Evolutionary conservation across 1,284 basidiomycete genomes (phyloP), one percentile per base, ranked within the genome.

Genomic region (Fomitiporia mediterranea): DNA sequence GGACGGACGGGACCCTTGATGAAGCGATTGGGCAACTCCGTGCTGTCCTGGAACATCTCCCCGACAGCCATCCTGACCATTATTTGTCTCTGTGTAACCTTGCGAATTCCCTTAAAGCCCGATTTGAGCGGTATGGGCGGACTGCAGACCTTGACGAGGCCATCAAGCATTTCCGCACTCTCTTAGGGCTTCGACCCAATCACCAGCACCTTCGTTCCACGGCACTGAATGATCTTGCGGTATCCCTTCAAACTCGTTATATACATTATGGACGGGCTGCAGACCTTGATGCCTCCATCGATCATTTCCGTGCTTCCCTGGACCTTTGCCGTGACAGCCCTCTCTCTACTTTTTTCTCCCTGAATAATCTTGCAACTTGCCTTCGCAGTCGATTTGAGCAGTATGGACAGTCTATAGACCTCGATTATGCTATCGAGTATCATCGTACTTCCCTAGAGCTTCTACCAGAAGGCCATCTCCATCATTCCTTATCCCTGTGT

Each of bases 381-480:
- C 13, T 46, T 11, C 11, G 13, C 13, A 5, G 13, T 11, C 11
- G 40, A 9, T 43, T 43, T 19, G 19, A 43, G 21, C 40, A 43
- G 19, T 70, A 23, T 57, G 59, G 21, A 42, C 39, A 3, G 60
- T 65, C 13, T n/a, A 65, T 61, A 23, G 58, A 62, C 4, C 9
- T 37, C 35, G 3, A 37, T 9, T 9, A 37, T 2, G 35, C n/a
- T 9, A 37, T 37, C n/a, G 35, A 11, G 35, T n/a, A 11, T 9
- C 35, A n/a, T 37, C 35, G 35, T 11, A n/a, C 35, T 3, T 11
- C 11, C n/a, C 35, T 37, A 37, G 35, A 37, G 35, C n/a, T 40
- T 19, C 19, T 11, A 7, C 8, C 34, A 4, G 28, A 49, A 35
- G 43, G 35, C 27, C 30, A 34, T 17, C 3, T 40, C 23, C 25